Evolutionary conservation across 768 basidiomycete species (phyloP), one percentile per base, ranked within the genome.

Genomic region (Antrodiella citrinella): DNA sequence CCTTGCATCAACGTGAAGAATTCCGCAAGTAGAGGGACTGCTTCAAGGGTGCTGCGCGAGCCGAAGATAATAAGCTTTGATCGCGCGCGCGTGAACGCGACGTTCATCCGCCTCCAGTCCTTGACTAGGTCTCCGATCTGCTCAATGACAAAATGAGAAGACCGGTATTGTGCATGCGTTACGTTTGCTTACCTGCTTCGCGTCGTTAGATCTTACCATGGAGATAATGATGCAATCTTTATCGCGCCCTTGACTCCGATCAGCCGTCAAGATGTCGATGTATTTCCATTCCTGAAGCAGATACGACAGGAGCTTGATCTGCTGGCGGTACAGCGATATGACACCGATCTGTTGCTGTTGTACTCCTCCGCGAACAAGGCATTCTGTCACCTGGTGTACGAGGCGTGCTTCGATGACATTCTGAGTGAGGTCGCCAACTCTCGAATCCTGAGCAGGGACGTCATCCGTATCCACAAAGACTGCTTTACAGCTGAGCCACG

Each of bases 101-200:
- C 96, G 61, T 99, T 99, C 75, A 97, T 84, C 26, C 96, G 69
- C 30, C 96, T 76, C 94, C 95, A 97, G 63, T 99, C 96, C 58
- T 87, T 91, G 21, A 98, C 72, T 2, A 99, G 75, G 48, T 97
- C 93, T 7, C 96, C 96, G 22, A 91, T 76, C 93, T 95, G 53
- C 18, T 11, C 2, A 10, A 12, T 2, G 11, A 4, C 40, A 19
- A 26, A 45, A 19, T 23, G 48, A 12, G 2, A 10, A 21, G 22
- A 47, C 15, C 43, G 30, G 7, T 35, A 7, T 35, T 35, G 7
- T 35, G 30, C 4, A 4, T 25, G 25, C 47, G 19, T 20, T 23
- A n/a, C n/a, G 25, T 20, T 0, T 7, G 72, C 84, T 58, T 61
- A 92, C 92, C 66, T 73, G 75, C 51, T 83, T 83, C 0, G 70